Evolutionary conservation across 441 rosid genomes (phyloP).

Genomic region (Adansonia rubrostipa): DNA sequence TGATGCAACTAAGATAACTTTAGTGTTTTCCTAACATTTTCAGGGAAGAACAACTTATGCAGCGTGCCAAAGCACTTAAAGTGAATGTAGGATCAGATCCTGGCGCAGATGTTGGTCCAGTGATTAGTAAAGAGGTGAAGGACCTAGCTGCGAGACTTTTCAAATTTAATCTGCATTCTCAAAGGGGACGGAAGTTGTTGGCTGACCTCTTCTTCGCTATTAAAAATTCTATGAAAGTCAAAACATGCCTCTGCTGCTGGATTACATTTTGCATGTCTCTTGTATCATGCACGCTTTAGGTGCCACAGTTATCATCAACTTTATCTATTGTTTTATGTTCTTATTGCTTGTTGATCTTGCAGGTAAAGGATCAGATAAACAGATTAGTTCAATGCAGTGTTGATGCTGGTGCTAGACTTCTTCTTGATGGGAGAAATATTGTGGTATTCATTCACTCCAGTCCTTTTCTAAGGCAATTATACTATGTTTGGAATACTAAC

Average conservation of each 20-base stretch:
- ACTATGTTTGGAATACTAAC: background rate
- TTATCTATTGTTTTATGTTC: background rate
- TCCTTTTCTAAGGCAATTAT: slow-evolving; percentile 18
- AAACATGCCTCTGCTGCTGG: slow-evolving; percentile 3
- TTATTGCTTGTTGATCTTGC: slow-evolving; percentile 29
- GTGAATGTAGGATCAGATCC: slow-evolving; percentile 82
- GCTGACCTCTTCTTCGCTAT: slow-evolving; percentile 39
- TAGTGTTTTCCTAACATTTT: slow-evolving; percentile 17
- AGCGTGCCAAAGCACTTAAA: slow-evolving; percentile 76
- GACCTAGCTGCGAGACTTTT: background rate
- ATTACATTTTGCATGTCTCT: background rate
- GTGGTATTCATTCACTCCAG: slow-evolving; percentile 49
- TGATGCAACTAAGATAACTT: background rate
- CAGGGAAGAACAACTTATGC: slow-evolving; percentile 82
- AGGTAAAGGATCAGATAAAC: slow-evolving; percentile 85
- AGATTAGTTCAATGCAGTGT: slow-evolving; percentile 77
- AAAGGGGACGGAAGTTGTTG: slow-evolving; percentile 39
- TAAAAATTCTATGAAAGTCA: slow-evolving; percentile 35
- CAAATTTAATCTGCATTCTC: slow-evolving; percentile 34
- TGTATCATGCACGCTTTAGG: slow-evolving; percentile 8
- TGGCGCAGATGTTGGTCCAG: slow-evolving; percentile 87
- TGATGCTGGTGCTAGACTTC: slow-evolving; percentile 70
- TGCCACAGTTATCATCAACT: slow-evolving; percentile 21
- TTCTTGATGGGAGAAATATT: slow-evolving; percentile 84
- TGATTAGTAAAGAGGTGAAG: slow-evolving; percentile 77